Base-by-base conservation (phyloP, 805 yeast species). In the Teunomyces pallodes region DNA sequence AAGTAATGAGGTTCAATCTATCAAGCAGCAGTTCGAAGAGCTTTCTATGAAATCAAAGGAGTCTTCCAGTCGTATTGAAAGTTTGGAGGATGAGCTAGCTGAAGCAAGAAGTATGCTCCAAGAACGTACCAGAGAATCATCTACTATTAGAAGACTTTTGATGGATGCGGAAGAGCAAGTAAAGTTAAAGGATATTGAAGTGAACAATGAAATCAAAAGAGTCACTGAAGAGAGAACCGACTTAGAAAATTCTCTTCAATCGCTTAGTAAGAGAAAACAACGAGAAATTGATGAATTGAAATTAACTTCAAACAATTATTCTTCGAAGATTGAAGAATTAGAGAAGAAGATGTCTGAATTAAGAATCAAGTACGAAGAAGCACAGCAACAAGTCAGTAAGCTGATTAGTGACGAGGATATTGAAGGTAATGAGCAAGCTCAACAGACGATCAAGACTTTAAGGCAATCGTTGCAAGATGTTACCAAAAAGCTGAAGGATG, bases 111-210 rank as follows among this genome's bases (percentile, higher is more conserved):
- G 80, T 29, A 73, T 84, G 64, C 66, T 91, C 2, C 94, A 85
- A 59, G 96, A 90, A 58, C 79, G 96, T 51, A 82, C 87, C 0
- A 74, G 91, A 44, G 98, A 92, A 65, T 76, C 89, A 0, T 73
- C 83, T 1, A 82, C 89, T 0, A 80, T 90, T 66, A 76, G 95
- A 55, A 72, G 87, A 49, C 63, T 89, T 33, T 60, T 91, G 27
- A 64, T 80, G 41, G 96, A 89, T 40, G 76, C 80, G 5, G 92
- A 90, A 56, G 83, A 81, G 40, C 76, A 72, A 33, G 76, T 80
- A 36, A 77, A 75, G 30, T 54, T 59, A 2, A 79, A 79, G 47
- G 64, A 79, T n/a, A 69, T 70, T n/a, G 90, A 86, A 31, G 64
- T 83, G 14, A 78, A 72, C 43, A 73, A 74, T 3, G 82, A 81